Conservation (phyloP, 495 filamentous ascomycete species). For the Chlorociboria aeruginascens region DNA sequence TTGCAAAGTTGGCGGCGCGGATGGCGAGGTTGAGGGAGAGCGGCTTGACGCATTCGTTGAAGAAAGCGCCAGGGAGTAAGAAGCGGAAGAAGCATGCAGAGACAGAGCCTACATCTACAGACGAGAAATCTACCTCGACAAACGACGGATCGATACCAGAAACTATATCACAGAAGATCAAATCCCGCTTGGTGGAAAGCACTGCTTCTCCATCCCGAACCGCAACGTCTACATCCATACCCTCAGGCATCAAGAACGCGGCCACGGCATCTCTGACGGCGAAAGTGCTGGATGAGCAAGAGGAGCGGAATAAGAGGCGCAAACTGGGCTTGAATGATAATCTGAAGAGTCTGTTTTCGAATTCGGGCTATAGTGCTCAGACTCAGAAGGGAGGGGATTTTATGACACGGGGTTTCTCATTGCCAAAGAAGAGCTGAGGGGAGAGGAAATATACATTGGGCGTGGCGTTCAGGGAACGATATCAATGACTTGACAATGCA, state of each 20-base stretch:
- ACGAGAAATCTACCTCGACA: conserved; percentile 15
- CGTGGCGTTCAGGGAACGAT: neutral
- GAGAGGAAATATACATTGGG: neutral
- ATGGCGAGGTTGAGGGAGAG: conserved; percentile 51
- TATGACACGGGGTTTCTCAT: conserved; percentile 64
- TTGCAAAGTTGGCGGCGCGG: conserved; percentile 53
- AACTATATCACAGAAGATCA: conserved; percentile 1
- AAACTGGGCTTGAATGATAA: conserved; percentile 61
- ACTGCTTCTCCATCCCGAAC: conserved; percentile 3
- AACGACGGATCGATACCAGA: neutral
- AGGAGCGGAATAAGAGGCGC: conserved; percentile 65
- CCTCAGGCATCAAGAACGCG: conserved; percentile 65
- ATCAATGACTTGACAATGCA: too few species aligned
- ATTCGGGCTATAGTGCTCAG: conserved; percentile 32
- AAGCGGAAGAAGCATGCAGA: conserved; percentile 47
- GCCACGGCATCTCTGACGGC: conserved; percentile 75
- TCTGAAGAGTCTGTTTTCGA: conserved; percentile 55
- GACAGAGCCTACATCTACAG: conserved; percentile 17
- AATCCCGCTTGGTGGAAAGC: conserved; percentile 3
- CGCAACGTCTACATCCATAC: conserved; percentile 24
- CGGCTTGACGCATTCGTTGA: conserved; percentile 76
- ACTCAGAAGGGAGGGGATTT: conserved; percentile 53
- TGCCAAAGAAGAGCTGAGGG: conserved; percentile 30
- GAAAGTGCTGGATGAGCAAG: conserved; percentile 75
- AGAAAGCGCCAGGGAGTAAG: conserved; percentile 59